Base-by-base conservation (phyloP, 768 basidiomycete genomes). In the Suillus placidus region DNA sequence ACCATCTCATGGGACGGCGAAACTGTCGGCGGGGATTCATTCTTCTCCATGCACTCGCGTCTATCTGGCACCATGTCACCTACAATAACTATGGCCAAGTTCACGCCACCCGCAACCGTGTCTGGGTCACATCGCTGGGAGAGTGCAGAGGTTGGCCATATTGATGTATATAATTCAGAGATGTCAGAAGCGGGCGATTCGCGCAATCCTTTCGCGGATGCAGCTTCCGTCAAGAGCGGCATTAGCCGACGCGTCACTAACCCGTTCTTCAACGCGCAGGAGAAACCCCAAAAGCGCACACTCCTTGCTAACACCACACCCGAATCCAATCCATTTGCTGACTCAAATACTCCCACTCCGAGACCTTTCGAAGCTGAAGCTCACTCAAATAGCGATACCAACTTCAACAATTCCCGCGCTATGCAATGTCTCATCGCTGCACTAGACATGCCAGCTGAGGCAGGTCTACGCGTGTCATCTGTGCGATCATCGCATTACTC, bases 351-450 rank as follows among this genome's bases (percentile, higher is more conserved):
- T 30, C 66, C 71, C 18, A 67, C 71, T 37, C 60, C 71, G 3
- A 30, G 12, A 45, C 64, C 77, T 35, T 65, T 71, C 26, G 81
- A 84, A 67, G 65, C 66, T 6, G 62, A 76, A 1, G 72, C 75
- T 13, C 20, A 20, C 20, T 35, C 34, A 37, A 55, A 55, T 30
- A 67, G 60, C 32, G 61, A 69, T 34, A 9, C 83, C 3, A 67
- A 74, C 30, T 73, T 79, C 14, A 83, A 79, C 67, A 85, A 81
- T 57, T 82, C 86, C 61, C 83, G 81, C 54, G 88, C 88, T 18
- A 76, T 91, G 69, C 81, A 81, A 71, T 88, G 87, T n/a, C 80
- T 91, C 61, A 83, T 91, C 65, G 89, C 87, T 26, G 89, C 87
- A n/a, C 82, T 92, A 51, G 83, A 88, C 42, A 77, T 82, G 2